These are phyloP conservation scores for Dendrobium chrysotoxum DNA, from an alignment of 106 monocot genomes.

Conservation along the genomic window DNA sequence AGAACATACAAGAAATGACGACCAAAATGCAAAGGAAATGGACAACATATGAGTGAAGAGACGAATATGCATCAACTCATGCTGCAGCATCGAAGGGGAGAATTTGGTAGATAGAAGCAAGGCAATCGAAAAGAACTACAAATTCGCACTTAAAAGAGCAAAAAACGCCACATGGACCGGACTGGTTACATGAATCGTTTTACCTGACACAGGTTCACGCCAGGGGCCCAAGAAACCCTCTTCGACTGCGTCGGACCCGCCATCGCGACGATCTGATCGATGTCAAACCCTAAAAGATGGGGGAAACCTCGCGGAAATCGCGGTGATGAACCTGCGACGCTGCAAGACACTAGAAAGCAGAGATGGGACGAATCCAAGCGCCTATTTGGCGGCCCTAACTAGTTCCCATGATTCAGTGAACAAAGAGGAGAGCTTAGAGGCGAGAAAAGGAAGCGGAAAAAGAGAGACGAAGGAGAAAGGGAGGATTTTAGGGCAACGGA, in stretches of 20 bases:
- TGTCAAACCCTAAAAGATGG: background rate
- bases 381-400: background rate
- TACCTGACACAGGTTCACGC: conserved; percentile 25
- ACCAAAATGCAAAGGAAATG: background rate
- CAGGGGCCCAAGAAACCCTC: conserved; percentile 24
- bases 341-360: background rate
- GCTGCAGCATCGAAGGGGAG: background rate
- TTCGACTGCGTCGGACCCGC: conserved; percentile 15
- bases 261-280: conserved; percentile 13
- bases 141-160: background rate
- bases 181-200: conserved; percentile 12
- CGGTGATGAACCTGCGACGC: background rate
- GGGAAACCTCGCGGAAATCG: background rate
- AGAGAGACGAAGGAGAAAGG: background rate
- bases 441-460: background rate
- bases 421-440: background rate
- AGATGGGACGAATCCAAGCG: background rate
- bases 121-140: background rate
- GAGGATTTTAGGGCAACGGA: background rate
- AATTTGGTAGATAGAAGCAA: background rate
- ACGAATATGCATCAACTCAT: background rate
- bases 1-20: background rate
- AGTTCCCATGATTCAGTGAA: conserved; percentile 1
- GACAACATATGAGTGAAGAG: background rate
- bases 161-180: background rate